Conservation (phyloP, 2,329 filamentous ascomycete genomes). For the Dothistroma septosporum region DNA sequence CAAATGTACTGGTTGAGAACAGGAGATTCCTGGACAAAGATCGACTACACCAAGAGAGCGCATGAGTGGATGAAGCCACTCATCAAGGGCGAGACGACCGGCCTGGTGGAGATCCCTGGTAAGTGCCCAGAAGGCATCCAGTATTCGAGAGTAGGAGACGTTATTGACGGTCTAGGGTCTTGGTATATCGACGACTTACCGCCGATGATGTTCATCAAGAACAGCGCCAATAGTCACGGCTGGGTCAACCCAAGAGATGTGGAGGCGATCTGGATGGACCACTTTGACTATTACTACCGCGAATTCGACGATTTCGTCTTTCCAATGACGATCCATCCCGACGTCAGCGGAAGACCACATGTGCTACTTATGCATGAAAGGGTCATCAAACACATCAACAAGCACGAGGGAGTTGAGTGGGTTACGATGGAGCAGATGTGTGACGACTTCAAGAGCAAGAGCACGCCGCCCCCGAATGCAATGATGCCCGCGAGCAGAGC, state of each 20-base stretch:
- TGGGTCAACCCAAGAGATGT: slow-evolving; percentile 53
- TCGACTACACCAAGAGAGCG: no score
- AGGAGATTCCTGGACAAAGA: no score
- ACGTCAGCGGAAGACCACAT: no score
- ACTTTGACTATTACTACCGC: slow-evolving; percentile 69
- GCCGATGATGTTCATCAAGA: slow-evolving; percentile 66
- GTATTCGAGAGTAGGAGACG: no score
- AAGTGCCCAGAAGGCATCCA: no score
- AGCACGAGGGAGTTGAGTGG: slow-evolving; percentile 60
- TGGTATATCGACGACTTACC: slow-evolving; percentile 48
- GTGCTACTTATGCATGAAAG: no score
- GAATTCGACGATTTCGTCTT: slow-evolving; percentile 74
- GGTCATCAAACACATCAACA: slow-evolving; percentile 66
- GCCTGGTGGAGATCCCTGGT: no score
- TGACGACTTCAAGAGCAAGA: slow-evolving; percentile 72
- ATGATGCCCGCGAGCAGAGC: no score
- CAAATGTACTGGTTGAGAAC: no score
- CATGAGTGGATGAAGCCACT: no score
- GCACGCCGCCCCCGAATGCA: no score
- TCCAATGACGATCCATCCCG: slow-evolving; percentile 68
- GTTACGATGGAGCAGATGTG: slow-evolving; percentile 68
- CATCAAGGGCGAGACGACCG: no score
- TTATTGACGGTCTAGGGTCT: not conserved
- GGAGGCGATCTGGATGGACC: slow-evolving; percentile 61
- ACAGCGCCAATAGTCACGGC: slow-evolving; percentile 58